A percentile compares a stretch with the other conserved stretches of the same genome.
These are phyloP conservation scores for Microstegium vimineum DNA, from an alignment of 176 grass and related monocot species.

Conservation along the genomic window DNA sequence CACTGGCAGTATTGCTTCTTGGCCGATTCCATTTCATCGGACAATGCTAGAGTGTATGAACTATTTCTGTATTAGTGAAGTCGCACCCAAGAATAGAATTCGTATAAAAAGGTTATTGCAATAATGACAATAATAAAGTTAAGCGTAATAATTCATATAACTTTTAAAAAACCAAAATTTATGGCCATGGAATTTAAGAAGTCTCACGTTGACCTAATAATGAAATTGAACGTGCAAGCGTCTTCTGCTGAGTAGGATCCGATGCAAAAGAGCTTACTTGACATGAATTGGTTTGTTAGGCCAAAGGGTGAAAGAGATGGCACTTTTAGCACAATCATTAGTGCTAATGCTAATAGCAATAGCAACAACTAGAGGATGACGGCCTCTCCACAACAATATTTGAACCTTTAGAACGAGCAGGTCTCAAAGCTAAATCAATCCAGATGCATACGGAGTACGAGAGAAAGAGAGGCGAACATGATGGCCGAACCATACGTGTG, in stretches of 20 bases:
- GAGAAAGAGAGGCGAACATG: neutral
- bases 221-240: neutral
- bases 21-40: no score
- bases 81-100: neutral
- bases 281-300: slow-evolving; percentile 38
- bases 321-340: slow-evolving; percentile 10
- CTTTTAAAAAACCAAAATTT: neutral
- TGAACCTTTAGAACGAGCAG: neutral
- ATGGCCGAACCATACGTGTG: neutral
- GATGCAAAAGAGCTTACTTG: slow-evolving; percentile 29
- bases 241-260: slow-evolving; percentile 44
- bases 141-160: neutral
- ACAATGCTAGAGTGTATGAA: no score
- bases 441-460: neutral
- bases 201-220: slow-evolving; percentile 3
- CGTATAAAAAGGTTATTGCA: neutral
- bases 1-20: no score
- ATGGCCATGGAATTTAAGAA: neutral
- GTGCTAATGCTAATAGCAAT: slow-evolving; percentile 8
- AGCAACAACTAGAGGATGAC: neutral
- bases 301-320: slow-evolving; percentile 13
- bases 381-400: slow-evolving; percentile 16
- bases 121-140: neutral
- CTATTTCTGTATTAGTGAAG: neutral
- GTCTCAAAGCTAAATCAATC: slow-evolving; percentile 11